Percentiles rank a stretch among this genome's conserved stretches.
These are phyloP conservation scores for Arachnopeziza araneosa DNA, from an alignment of 2,329 filamentous ascomycete species.

Conservation along the genomic window DNA sequence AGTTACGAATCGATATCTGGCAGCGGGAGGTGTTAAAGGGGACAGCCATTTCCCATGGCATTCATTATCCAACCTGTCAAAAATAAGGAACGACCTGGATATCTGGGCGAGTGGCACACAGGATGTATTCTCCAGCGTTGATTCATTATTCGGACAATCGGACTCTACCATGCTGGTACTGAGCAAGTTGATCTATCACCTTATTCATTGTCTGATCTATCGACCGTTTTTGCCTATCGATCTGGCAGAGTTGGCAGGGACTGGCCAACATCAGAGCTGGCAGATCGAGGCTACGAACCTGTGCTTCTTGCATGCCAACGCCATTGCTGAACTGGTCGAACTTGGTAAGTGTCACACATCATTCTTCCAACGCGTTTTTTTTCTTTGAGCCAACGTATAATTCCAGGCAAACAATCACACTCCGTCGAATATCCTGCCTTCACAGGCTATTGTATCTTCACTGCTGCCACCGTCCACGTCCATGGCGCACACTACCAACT, in stretches of 20 bases:
- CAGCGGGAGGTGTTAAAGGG: constrained; percentile 79
- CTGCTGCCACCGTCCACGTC: constrained; percentile 81
- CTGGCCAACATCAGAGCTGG: constrained; percentile 84
- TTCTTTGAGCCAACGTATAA: neutral
- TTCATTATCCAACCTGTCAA: constrained; percentile 75
- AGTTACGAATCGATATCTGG: constrained; percentile 77
- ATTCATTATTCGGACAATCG: constrained; percentile 67
- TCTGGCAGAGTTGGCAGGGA: constrained; percentile 71
- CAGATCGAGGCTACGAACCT: constrained; percentile 87
- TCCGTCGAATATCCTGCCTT: constrained; percentile 82
- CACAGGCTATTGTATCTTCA: constrained; percentile 80
- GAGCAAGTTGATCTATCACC: constrained; percentile 81
- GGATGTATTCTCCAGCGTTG: constrained; percentile 70
- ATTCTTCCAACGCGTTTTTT: neutral
- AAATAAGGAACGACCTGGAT: constrained; percentile 79
- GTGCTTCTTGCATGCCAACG: constrained; percentile 82
- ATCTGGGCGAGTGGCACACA: constrained; percentile 79
- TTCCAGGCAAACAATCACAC: constrained; percentile 52
- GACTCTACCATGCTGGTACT: constrained; percentile 76
- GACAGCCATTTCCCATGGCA: constrained; percentile 92
- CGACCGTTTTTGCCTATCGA: constrained; percentile 83
- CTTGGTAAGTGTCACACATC: constrained; percentile 44
- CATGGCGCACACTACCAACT: constrained; percentile 74
- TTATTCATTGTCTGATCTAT: constrained; percentile 82
- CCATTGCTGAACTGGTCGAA: constrained; percentile 77